Conservation (phyloP, 352 stramenopile species). For the Globisporangium spinosum region DNA sequence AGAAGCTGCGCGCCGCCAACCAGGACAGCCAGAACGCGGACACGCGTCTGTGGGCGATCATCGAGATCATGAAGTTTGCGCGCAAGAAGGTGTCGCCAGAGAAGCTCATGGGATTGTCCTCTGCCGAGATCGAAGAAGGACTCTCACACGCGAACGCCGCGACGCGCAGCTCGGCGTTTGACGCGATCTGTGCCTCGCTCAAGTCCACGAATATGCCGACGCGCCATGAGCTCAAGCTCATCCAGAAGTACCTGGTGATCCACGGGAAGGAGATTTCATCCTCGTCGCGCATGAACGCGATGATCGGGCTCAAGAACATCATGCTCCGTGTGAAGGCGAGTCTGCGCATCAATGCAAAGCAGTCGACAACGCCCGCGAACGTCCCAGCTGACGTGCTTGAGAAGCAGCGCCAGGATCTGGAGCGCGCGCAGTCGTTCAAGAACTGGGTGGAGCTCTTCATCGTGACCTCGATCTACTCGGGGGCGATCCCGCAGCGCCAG, state of each 20-base stretch:
- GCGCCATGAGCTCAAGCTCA: slow-evolving; percentile 43
- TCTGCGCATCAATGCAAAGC: slow-evolving; percentile 38
- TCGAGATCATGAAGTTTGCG: slow-evolving; percentile 79
- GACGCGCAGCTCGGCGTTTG: slow-evolving; percentile 67
- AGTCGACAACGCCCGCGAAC: background rate
- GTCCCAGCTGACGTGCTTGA: slow-evolving; percentile 3
- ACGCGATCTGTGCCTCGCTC: slow-evolving; percentile 71
- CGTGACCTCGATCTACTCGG: slow-evolving; percentile 56
- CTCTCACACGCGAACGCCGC: slow-evolving; percentile 53
- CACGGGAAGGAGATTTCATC: slow-evolving; percentile 72
- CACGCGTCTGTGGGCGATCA: slow-evolving; percentile 59
- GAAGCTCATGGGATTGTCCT: slow-evolving; percentile 48
- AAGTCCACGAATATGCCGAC: slow-evolving; percentile 77
- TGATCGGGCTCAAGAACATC: slow-evolving; percentile 74
- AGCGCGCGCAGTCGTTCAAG: slow-evolving; percentile 46
- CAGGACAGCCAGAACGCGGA: slow-evolving; percentile 26
- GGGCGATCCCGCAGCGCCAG: slow-evolving; percentile 60
- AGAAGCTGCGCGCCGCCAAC: slow-evolving; percentile 33
- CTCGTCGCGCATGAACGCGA: slow-evolving; percentile 61
- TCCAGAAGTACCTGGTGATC: slow-evolving; percentile 67
- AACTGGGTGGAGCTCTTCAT: slow-evolving; percentile 69
- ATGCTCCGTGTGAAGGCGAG: slow-evolving; percentile 74
- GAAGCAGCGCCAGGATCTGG: slow-evolving; percentile 29
- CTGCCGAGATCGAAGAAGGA: slow-evolving; percentile 49
- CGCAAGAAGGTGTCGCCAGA: slow-evolving; percentile 63